These are phyloP conservation scores for Pseudoturritis turrita DNA, from an alignment of 345 rosid species.

Conservation along the genomic window DNA sequence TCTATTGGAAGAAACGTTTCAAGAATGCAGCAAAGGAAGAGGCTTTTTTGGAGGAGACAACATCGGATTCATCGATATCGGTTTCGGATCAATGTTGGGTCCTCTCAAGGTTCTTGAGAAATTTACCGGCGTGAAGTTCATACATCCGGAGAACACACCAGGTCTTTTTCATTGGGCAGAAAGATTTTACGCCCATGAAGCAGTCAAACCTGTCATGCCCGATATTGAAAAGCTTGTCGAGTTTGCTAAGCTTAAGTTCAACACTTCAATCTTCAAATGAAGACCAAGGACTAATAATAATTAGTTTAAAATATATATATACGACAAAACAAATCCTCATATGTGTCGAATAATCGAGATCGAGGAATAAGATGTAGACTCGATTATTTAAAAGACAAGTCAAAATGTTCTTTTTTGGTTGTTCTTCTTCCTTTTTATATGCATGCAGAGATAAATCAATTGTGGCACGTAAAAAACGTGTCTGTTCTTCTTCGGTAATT, in stretches of 20 bases:
- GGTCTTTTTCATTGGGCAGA: constrained; percentile 53
- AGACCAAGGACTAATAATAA: background rate
- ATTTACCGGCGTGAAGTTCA: constrained; percentile 31
- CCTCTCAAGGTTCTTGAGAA: constrained; percentile 55
- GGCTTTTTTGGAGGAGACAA: constrained; percentile 70
- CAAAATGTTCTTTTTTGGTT: constrained; percentile 16
- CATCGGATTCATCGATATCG: constrained; percentile 68
- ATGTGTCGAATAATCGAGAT: background rate
- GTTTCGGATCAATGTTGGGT: constrained; percentile 58
- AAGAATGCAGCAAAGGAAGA: constrained; percentile 61
- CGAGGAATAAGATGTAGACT: background rate
- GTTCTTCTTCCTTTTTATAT: background rate
- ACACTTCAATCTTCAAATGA: constrained; percentile 24
- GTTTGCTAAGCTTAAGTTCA: constrained; percentile 29
- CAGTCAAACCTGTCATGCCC: constrained; percentile 69
- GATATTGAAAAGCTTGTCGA: constrained; percentile 55
- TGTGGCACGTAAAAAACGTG: background rate
- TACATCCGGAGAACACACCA: constrained; percentile 49
- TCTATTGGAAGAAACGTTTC: constrained; percentile 53
- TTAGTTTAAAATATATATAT: too few species aligned
- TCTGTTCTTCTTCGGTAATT: background rate
- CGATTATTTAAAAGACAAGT: background rate
- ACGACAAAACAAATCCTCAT: background rate
- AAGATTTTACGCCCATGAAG: constrained; percentile 49
- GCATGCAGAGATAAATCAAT: background rate